Base-by-base conservation (phyloP, 768 basidiomycete genomes). In the Phlebiopsis flavidoalba region DNA sequence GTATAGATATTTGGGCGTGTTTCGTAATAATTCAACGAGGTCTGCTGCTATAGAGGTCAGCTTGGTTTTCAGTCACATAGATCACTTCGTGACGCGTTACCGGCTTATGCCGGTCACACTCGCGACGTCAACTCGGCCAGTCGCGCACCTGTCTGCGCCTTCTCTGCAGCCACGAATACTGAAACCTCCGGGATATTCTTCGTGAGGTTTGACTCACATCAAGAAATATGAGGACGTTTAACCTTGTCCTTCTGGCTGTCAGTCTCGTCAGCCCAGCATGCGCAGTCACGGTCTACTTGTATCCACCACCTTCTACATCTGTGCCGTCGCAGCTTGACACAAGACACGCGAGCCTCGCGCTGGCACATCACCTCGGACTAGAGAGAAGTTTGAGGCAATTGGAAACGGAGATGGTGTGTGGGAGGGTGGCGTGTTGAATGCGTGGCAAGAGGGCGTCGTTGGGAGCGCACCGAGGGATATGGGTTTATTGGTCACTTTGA, bases 281-380 rank as follows among this genome's bases (percentile, higher is more conserved):
- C 26, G 86, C 87, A 21, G 76, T 86, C 8, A 73, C 81, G 49
- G 80, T 90, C 31, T 90, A 85, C 69, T 75, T 90, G 17, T 79
- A 78, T 58, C 85, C 89, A 1, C 66, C 72, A 5, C 69, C 75
- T 2, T 67, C 70, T 12, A 51, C 53, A 22, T 26, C 57, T 7
- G 66, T 77, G 48, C 76, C 72, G 0, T 66, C 80, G 5, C 72
- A 64, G 19, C 72, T 85, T 24, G 79, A 82, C 19, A 75, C 79
- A 26, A 76, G 80, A 46, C 80, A 83, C 53, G 86, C 86, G 47
- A 84, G 80, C 65, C 78, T 82, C 37, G 82, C 78, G 6, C 75
- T 92, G 35, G 82, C 88, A 19, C 82, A 80, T 57, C 88, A 91
- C 70, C 80, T 91, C 11, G 84, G 86, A n/a, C 79, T 91, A 5